phyloP scores from a whole-genome alignment of 2,329 filamentous ascomycete species.

The Clarireedia sp. region DNA sequence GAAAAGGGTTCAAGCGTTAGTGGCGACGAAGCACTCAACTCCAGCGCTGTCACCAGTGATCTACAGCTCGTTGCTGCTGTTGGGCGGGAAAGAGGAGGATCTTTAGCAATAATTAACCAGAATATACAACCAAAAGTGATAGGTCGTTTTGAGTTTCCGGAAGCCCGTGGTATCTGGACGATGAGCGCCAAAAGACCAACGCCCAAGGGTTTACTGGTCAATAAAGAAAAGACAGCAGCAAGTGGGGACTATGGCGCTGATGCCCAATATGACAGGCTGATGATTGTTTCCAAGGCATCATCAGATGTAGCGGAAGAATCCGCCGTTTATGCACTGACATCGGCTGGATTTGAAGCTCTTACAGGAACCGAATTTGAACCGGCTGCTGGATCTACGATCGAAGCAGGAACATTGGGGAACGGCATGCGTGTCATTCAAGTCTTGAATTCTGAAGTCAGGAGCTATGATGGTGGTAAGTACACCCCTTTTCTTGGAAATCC shows the following conservation, averaged over 20 bases:
- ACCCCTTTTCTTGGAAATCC: slow-evolving; percentile 18
- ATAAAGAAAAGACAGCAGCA: slow-evolving; percentile 40
- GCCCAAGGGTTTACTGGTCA: slow-evolving; percentile 48
- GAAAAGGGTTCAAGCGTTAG: slow-evolving; percentile 39
- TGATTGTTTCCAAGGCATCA: slow-evolving; percentile 66
- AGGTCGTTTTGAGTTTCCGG: slow-evolving; percentile 62
- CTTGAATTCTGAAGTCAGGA: slow-evolving; percentile 76
- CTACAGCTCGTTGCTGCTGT: slow-evolving; percentile 53
- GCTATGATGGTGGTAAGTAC: slow-evolving; percentile 76
- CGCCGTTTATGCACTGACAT: slow-evolving; percentile 69
- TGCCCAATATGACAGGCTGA: slow-evolving; percentile 65
- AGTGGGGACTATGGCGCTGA: slow-evolving; percentile 46
- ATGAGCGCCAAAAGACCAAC: slow-evolving; percentile 60
- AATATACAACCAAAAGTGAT: slow-evolving; percentile 68
- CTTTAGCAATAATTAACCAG: slow-evolving; percentile 68
- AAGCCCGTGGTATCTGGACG: slow-evolving; percentile 74
- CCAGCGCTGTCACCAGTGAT: slow-evolving; percentile 44
- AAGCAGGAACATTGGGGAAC: slow-evolving; percentile 75
- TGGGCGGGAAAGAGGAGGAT: slow-evolving; percentile 58
- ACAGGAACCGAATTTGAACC: slow-evolving; percentile 86
- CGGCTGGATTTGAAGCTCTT: slow-evolving; percentile 64
- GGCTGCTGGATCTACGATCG: slow-evolving; percentile 77
- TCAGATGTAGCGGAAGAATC: slow-evolving; percentile 67
- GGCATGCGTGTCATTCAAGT: slow-evolving; percentile 81
- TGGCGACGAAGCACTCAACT: slow-evolving; percentile 37